phyloP scores from a whole-genome alignment of 2,329 filamentous ascomycete species.

The Orbilia brochopaga region DNA sequence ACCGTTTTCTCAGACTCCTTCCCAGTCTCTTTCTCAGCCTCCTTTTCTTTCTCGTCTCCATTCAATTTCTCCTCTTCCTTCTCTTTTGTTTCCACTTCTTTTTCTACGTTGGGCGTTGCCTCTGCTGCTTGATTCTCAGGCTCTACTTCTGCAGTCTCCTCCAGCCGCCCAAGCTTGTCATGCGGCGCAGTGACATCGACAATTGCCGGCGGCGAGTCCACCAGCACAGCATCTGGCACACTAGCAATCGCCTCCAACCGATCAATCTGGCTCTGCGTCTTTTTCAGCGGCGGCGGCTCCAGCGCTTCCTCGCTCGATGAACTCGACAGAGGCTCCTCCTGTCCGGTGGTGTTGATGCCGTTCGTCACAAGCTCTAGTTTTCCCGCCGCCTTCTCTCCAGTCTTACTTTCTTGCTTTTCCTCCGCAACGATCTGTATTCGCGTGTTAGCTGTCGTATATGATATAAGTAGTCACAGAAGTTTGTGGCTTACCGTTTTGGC shows the following conservation, averaged over 20 bases:
- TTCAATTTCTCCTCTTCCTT: no score
- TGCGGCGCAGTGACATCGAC: conserved; percentile 27
- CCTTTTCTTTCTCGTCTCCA: no score
- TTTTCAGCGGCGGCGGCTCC: conserved; percentile 1
- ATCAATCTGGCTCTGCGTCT: conserved; percentile 41
- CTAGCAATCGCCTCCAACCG: conserved; percentile 32
- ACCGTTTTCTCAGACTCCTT: no score
- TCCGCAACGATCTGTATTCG: conserved; percentile 38
- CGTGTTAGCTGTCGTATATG: no score
- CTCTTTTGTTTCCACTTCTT: no score
- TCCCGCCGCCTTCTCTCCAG: not conserved
- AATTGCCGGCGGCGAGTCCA: conserved; percentile 15
- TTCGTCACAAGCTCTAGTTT: not conserved
- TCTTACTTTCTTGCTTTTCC: conserved; percentile 22
- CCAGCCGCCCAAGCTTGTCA: conserved; percentile 23
- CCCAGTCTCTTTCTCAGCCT: no score
- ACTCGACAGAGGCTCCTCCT: conserved; percentile 13
- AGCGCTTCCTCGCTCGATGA: conserved; percentile 11
- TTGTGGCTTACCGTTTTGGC: conserved; percentile 67
- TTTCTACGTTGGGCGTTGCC: no score
- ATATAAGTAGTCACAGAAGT: not conserved
- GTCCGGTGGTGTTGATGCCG: not conserved
- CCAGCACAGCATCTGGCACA: conserved; percentile 27
- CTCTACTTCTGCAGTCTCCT: not conserved
- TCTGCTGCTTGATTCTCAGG: not conserved